phyloP scores from a whole-genome alignment of 306 rosid species.

The Comarum palustre region DNA sequence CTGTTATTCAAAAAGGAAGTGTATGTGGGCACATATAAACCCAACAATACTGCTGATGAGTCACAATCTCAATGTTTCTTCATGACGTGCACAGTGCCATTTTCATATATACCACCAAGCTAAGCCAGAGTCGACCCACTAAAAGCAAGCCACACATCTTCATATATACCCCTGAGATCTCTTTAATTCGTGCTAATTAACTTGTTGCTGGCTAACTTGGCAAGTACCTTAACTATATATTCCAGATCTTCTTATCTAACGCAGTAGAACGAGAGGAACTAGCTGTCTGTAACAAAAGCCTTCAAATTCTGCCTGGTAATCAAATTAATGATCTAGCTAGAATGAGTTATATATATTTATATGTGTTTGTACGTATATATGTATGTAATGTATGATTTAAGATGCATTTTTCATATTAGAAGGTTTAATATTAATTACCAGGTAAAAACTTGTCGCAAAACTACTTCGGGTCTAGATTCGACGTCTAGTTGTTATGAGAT shows the following conservation, averaged over 20 bases:
- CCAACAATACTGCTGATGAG: background rate
- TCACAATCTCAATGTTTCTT: conserved; percentile 8
- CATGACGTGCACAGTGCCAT: background rate
- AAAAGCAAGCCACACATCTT: background rate
- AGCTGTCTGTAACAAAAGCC: background rate
- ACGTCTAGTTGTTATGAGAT: too few relatives aligned
- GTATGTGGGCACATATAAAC: background rate
- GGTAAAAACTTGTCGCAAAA: background rate
- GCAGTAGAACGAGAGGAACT: background rate
- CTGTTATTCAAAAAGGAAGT: background rate
- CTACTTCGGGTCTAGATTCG: background rate
- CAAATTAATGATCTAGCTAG: background rate
- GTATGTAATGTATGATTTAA: background rate
- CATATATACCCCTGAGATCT: background rate
- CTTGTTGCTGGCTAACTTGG: background rate
- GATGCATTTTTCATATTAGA: background rate
- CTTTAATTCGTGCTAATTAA: background rate
- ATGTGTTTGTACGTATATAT: too few relatives aligned
- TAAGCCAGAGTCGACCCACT: background rate
- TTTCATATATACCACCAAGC: background rate
- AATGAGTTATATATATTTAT: background rate
- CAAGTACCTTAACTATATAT: background rate
- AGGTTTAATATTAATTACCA: background rate
- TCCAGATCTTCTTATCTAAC: background rate
- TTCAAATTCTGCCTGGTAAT: background rate